Conservation (phyloP, 2,329 filamentous ascomycete species). For the Fusarium sp. region DNA sequence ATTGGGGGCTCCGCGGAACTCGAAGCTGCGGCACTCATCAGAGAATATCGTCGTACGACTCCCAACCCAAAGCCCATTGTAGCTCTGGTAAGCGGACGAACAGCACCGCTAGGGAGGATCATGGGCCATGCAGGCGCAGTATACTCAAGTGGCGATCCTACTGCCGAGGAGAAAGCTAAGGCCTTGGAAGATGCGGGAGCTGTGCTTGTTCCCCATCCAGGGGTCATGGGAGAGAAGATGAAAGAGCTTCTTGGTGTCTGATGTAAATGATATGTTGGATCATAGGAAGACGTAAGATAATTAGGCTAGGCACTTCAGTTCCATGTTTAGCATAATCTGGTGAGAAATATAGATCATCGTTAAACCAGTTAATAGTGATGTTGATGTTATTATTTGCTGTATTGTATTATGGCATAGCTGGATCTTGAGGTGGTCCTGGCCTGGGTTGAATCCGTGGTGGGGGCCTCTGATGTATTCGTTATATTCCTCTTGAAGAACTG, state of each 20-base stretch:
- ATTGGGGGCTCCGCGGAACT: constrained; percentile 78
- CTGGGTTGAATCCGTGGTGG: too few species aligned
- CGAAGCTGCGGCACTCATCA: constrained; percentile 78
- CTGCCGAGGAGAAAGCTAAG: constrained; percentile 52
- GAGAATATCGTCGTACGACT: constrained; percentile 68
- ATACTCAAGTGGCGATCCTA: constrained; percentile 50
- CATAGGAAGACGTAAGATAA: neutral
- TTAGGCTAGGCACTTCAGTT: neutral
- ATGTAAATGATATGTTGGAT: too few species aligned
- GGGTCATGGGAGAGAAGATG: constrained; percentile 55
- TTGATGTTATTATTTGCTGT: too few species aligned
- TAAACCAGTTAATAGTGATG: too few species aligned
- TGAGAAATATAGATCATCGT: too few species aligned
- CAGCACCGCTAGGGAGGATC: constrained; percentile 70
- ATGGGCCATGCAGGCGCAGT: constrained; percentile 83
- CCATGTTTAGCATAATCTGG: too few species aligned
- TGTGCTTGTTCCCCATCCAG: constrained; percentile 55
- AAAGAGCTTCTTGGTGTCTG: constrained; percentile 52
- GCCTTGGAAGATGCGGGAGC: constrained; percentile 55
- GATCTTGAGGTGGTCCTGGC: too few species aligned
- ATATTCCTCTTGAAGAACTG: too few species aligned
- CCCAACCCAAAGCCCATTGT: constrained; percentile 73
- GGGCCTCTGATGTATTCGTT: too few species aligned
- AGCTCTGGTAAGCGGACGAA: constrained; percentile 74
- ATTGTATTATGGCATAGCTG: too few species aligned